Evolutionary conservation across 2,329 filamentous ascomycete species (phyloP), one percentile per base, ranked within the genome.

Genomic region (Ophiostoma triangulosporum): DNA sequence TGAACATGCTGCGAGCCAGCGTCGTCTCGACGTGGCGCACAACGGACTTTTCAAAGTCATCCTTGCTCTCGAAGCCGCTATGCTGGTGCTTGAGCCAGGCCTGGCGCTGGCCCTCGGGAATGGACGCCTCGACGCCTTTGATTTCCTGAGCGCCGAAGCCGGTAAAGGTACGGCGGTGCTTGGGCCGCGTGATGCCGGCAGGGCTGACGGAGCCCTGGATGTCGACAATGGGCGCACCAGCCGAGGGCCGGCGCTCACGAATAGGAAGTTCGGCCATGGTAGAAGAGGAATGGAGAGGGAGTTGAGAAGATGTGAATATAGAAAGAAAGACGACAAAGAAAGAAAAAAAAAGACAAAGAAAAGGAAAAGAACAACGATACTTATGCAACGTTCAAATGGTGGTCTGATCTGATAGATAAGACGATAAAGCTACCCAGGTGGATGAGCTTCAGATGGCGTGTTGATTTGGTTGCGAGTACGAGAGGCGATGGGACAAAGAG

Each of bases 11-110:
- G 57, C 93, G 87, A 58, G 93, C 93, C 57, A 98, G 77, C 3
- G 90, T 95, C 3, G 93, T 97, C 71, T 98, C 93, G 64, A 98
- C 87, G 73, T 98, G 93, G 60, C 84, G 84, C 59, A 98, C 88
- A 54, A 94, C 78, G 65, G 95, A 90, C 66, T 74, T 81, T 74
- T 93, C 75, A 64, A 97, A 96, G 55, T 88, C 85, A 17, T 95
- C 88, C 66, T 88, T 82, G 61, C 77, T 81, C 57, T 74, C 77
- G 71, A 96, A 96, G 56, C 79, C 81, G 60, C 77, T 71, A 52
- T 79, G 79, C 59, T 77, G 70, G 64, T 77, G 73, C 61, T 74
- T 76, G 60, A 77, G 81, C 85, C 77, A 95, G 66, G 88, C 86
- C 62, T 80, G 87, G 59, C 90, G 83, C 73, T 94, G 84, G 32